Conservation (phyloP, 202 grass and related monocot genomes). For the Hordeum pubiflorum region DNA sequence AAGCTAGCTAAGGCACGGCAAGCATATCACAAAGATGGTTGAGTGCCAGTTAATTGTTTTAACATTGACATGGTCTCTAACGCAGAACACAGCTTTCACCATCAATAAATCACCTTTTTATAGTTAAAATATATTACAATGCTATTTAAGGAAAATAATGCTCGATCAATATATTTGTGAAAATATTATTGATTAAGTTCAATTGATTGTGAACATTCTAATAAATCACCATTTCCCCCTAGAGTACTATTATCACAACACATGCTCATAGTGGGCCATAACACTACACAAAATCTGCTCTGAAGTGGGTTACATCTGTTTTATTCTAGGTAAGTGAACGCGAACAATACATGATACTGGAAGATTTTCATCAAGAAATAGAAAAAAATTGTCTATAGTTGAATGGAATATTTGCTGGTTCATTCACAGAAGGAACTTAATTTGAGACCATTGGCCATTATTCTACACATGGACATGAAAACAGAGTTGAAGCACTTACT, state of each 20-base stretch:
- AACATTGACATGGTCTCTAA: background rate
- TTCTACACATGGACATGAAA: slow-evolving; percentile 10
- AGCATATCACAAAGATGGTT: background rate
- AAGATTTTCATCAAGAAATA: background rate
- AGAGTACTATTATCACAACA: background rate
- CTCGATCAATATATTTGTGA: background rate
- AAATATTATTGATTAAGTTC: background rate
- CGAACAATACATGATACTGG: background rate
- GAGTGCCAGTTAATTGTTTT: background rate
- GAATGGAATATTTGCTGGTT: background rate
- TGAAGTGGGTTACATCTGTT: background rate
- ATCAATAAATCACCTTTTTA: background rate
- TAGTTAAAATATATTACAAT: background rate
- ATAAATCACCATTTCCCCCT: background rate
- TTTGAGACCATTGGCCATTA: background rate
- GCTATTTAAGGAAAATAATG: background rate
- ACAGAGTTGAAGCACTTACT: slow-evolving; percentile 52
- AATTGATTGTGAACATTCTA: background rate
- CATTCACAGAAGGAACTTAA: background rate
- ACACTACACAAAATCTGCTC: background rate
- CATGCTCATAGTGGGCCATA: background rate
- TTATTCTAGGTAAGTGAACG: background rate
- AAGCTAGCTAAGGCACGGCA: slow-evolving; percentile 11
- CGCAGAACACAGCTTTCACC: background rate
- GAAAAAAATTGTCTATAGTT: background rate